These are phyloP conservation scores for Bimuria novae-zelandiae DNA, from an alignment of 2,329 filamentous ascomycete species.

Conservation along the genomic window DNA sequence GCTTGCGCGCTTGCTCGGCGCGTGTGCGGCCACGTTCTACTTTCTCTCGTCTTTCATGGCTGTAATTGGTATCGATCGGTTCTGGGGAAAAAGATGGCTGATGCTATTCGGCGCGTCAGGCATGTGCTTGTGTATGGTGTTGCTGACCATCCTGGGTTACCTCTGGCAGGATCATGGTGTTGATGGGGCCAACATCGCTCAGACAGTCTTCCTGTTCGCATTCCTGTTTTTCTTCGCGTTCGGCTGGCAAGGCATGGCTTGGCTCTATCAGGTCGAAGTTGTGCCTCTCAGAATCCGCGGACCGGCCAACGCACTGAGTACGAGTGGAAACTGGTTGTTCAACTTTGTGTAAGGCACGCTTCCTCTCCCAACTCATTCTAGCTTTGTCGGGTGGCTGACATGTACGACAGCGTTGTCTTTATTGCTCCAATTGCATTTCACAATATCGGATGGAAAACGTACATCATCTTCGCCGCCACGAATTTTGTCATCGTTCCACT, in stretches of 20 bases:
- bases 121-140: constrained; percentile 40
- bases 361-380: not conserved
- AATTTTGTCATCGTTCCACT: constrained; percentile 60
- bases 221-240: constrained; percentile 90
- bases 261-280: constrained; percentile 69
- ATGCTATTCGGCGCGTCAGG: constrained; percentile 45
- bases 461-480: constrained; percentile 60
- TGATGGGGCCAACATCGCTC: constrained; percentile 38
- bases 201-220: constrained; percentile 76
- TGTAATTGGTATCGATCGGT: constrained; percentile 43
- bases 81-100: constrained; percentile 40
- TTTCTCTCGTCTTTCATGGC: constrained; percentile 45
- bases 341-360: constrained; percentile 47
- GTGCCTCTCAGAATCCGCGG: constrained; percentile 87
- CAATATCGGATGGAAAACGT: constrained; percentile 59
- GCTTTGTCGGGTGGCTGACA: constrained; percentile 4
- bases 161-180: constrained; percentile 26
- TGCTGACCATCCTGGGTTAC: constrained; percentile 34
- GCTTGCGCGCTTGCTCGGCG: constrained; percentile 48
- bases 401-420: constrained; percentile 62
- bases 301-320: constrained; percentile 82
- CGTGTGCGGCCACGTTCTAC: constrained; percentile 45
- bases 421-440: constrained; percentile 65
- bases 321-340: constrained; percentile 86
- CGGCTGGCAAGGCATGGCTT: constrained; percentile 78